Base-by-base conservation (phyloP, 768 basidiomycete species). In the Trametes coccinea region DNA sequence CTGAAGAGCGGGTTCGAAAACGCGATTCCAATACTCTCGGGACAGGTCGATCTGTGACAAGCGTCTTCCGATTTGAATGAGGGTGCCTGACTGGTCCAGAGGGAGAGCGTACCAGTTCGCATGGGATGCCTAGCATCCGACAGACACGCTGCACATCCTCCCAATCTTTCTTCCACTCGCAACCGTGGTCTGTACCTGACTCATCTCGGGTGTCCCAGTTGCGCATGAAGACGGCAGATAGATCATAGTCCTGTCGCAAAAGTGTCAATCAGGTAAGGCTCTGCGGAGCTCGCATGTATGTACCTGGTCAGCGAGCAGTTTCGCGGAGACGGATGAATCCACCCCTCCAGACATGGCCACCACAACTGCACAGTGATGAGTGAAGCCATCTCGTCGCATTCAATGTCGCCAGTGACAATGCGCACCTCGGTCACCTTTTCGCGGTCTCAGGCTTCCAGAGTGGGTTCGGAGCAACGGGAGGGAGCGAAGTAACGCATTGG, bases 151-250 rank as follows among this genome's bases (percentile, higher is more conserved):
- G 88, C 1, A 97, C 95, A 71, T 96, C 93, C 62, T 89, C 84
- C 90, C 91, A 97, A 68, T 98, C 95, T 61, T 86, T 89, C 75
- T 98, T 89, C 95, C 95, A 98, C 72, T 95, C 92, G 67, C 95
- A 98, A 3, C 91, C 90, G n/a, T 78, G 80, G 69, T 90, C 90
- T 0, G 86, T 82, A 16, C 84, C 88, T 29, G 80, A 84, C 74
- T 95, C 93, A 69, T 94, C 91, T 43, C 88, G 80, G 2, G 88
- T 89, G 67, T 93, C 91, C 95, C 95, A 98, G 61, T 98, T 98
- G 22, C 93, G 84, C 95, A 98, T 98, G 73, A 89, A 98, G 0
- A 97, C 82, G 4, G 93, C 93, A 43, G 90, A 89, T 2, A 96
- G 79, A 69, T 94, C 86, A 65, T 86, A 90, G 62, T 90, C 88